A percentile compares a stretch with the other conserved stretches of the same genome.
phyloP scores from a whole-genome alignment of 495 filamentous ascomycete genomes.

The Pyrenopolyporus hunteri region DNA sequence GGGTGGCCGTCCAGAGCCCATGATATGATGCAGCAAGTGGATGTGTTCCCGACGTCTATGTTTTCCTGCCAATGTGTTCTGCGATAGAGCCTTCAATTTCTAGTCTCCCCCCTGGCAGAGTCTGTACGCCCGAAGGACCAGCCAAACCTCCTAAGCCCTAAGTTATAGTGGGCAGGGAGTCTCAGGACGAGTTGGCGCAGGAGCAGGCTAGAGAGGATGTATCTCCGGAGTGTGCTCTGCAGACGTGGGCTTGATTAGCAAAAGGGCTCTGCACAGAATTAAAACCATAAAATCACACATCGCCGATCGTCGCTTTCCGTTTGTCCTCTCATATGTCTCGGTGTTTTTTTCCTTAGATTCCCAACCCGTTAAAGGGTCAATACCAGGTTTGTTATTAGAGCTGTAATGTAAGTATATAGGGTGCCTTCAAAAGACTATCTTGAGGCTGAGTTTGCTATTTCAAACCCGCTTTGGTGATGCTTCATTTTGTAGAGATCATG shows the following conservation, averaged over 20 bases:
- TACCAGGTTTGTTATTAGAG: too few relatives aligned
- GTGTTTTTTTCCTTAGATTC: too few relatives aligned
- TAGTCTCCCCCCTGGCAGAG: slow-evolving; percentile 10
- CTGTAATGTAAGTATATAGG: too few relatives aligned
- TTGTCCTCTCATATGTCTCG: too few relatives aligned
- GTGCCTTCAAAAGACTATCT: too few relatives aligned
- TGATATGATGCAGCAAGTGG: slow-evolving; percentile 19
- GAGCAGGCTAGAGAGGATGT: slow-evolving; percentile 3
- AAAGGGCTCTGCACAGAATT: slow-evolving; percentile 15
- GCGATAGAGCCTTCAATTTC: slow-evolving; percentile 8
- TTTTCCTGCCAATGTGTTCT: slow-evolving; percentile 8
- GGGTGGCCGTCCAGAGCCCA: slow-evolving; percentile 15
- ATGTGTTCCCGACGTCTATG: slow-evolving; percentile 2
- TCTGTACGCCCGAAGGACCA: not conserved
- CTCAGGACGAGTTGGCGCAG: slow-evolving; percentile 11
- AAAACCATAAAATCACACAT: slow-evolving; percentile 15
- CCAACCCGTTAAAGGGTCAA: too few relatives aligned
- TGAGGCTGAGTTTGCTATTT: too few relatives aligned
- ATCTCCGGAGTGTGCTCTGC: slow-evolving; percentile 11
- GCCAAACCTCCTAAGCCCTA: slow-evolving; percentile 4
- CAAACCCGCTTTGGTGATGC: too few relatives aligned
- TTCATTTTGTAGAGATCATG: too few relatives aligned
- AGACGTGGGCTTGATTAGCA: slow-evolving; percentile 10
- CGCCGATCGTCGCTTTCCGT: too few relatives aligned
- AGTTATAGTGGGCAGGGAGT: slow-evolving; percentile 26